Evolutionary conservation across 768 basidiomycete species (phyloP).

Genomic region (Rossbeevera mucosa): DNA sequence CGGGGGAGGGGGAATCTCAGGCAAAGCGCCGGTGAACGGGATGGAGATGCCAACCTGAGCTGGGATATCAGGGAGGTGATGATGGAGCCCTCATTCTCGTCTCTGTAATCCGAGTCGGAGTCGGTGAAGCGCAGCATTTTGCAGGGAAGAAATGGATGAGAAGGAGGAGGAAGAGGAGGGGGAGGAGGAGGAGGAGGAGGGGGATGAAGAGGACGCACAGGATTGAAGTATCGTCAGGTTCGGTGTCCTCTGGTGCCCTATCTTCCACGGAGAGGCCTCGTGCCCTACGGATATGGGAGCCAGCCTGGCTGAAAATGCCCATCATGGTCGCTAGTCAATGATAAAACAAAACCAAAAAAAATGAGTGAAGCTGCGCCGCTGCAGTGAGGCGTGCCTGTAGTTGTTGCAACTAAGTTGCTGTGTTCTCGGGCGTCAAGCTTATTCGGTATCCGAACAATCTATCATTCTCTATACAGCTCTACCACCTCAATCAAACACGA

Average conservation of each 20-base stretch:
- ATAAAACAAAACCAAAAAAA: background rate
- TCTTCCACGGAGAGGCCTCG: slow-evolving; percentile 64
- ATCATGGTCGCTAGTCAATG: slow-evolving; percentile 49
- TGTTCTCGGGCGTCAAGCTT: background rate
- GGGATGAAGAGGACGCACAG: slow-evolving; percentile 51
- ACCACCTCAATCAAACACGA: slow-evolving; percentile 53
- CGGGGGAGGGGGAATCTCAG: slow-evolving; percentile 6
- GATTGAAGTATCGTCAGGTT: slow-evolving; percentile 87
- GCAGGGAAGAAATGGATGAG: slow-evolving; percentile 1
- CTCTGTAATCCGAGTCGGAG: slow-evolving; percentile 49
- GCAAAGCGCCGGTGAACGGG: background rate
- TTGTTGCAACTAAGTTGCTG: background rate
- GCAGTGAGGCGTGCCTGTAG: slow-evolving; percentile 20
- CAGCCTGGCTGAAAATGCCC: slow-evolving; percentile 72
- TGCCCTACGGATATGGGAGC: slow-evolving; percentile 61
- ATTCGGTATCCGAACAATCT: background rate
- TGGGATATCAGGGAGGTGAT: slow-evolving; percentile 86
- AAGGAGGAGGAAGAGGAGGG: slow-evolving; percentile 23
- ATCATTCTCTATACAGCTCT: background rate
- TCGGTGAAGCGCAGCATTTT: slow-evolving; percentile 29
- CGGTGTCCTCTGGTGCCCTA: slow-evolving; percentile 73
- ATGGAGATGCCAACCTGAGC: slow-evolving; percentile 53
- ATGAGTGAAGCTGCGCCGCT: slow-evolving; percentile 13
- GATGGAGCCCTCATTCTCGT: slow-evolving; percentile 91
- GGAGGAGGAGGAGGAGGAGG: slow-evolving; percentile 20